Base-by-base conservation (phyloP, 169 alveolate genomes). In the Eimeria falciformis region DNA sequence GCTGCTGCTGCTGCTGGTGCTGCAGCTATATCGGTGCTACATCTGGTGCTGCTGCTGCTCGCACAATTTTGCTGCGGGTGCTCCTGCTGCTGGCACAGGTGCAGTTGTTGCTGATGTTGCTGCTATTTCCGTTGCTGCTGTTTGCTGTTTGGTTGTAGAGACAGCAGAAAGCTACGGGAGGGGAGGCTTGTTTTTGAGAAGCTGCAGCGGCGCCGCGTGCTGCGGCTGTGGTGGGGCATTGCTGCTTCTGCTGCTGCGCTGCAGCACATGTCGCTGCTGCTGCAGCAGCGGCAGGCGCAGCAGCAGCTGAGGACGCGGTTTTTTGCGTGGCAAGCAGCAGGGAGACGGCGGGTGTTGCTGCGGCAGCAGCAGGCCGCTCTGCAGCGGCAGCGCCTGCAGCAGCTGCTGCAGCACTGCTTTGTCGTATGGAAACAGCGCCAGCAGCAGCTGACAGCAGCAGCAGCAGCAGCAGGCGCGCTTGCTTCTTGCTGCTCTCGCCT, bases 181-280 rank as follows among this genome's bases (percentile, higher is more conserved):
- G 85, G 66, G 12, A 29, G 65, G 9, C 45, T n/a, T 3, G 85
- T 75, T 65, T 75, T 58, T 43, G 66, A 75, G 66, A 58, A 21
- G 40, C 40, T 75, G 85, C 85, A 75, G 66, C 85, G 56, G 66
- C 85, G 85, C 45, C 85, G 40, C 40, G 65, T 75, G 85, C 66
- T 75, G 85, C 66, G 85, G 3, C 62, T 75, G 46, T 75, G 85
- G 85, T 75, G 85, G 85, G 17, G 25, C 1, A 4, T 75, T 21
- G 85, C 85, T 21, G 85, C 85, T 75, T 75, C 85, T 75, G 85
- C 85, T 75, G 62, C 85, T 75, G 85, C 85, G 46, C 85, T 75
- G 66, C 85, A 75, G 85, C 85, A 75, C 37, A 75, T 75, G 85
- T 58, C 46, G 0, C 23, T 75, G 66, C 65, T 75, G 85, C 85